Base-by-base conservation (phyloP, 176 grass and related monocot genomes). In the Oryza australiensis region DNA sequence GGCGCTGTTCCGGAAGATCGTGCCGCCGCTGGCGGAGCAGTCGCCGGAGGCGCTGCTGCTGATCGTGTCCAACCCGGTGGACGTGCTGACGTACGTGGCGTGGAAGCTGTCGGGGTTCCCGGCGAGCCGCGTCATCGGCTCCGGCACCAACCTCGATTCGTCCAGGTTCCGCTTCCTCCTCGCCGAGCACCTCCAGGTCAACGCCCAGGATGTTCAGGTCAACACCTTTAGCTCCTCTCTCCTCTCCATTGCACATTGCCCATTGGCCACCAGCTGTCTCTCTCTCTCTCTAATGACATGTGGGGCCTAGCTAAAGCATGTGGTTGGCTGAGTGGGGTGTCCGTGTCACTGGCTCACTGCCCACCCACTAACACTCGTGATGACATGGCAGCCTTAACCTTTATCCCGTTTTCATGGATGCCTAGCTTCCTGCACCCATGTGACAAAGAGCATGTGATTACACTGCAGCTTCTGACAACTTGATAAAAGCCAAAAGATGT, bases 71-170 rank as follows among this genome's bases (percentile, higher is more conserved):
- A 94, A 94, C 87, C 92, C 92, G 3, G 92, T 94, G 0, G 92
- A 94, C 80, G 80, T 94, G 13, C 84, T 94, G 6, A 82, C 89
- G 40, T 90, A 94, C 73, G 88, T 92, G 5, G 86, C 92, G 0
- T 94, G 92, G 92, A 91, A 94, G 83, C 86, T 94, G 18, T 94
- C 92, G 28, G 86, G 83, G 7, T 94, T 94, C 86, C 92, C 92
- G 4, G 55, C 86, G 0, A 75, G 65, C 71, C 86, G 83, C 27
- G 86, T 94, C 28, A 84, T 94, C 33, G 92, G 92, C 1, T 94
- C 92, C 0, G 92, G 92, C 0, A 94, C 92, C 18, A 94, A 94
- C 82, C 92, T 94, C 1, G 89, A 94, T 73, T 91, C 92, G 6
- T 94, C 89, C 1, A 60, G 92, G 76, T 91, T 94, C 80, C 79